These are phyloP conservation scores for Euphorbia peplus DNA, from an alignment of 345 rosid genomes.

Conservation along the genomic window DNA sequence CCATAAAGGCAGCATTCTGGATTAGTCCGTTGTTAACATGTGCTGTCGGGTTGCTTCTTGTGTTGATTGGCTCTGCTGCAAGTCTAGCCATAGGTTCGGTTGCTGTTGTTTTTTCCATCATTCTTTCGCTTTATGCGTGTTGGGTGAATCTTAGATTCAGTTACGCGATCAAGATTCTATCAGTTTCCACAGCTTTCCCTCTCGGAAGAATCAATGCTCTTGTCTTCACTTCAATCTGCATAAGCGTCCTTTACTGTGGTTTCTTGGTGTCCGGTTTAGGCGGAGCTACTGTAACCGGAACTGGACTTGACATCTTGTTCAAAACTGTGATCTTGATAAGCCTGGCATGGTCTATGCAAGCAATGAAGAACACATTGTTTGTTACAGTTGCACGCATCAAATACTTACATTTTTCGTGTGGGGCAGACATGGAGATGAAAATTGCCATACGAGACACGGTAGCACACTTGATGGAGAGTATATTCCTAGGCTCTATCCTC, in stretches of 20 bases:
- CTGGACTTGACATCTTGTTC: slow-evolving; percentile 48
- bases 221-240: slow-evolving; percentile 29
- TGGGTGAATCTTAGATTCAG: slow-evolving; percentile 65
- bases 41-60: slow-evolving; percentile 52
- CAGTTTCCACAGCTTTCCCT: slow-evolving; percentile 46
- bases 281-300: slow-evolving; percentile 63
- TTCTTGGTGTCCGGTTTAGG: slow-evolving; percentile 74
- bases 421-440: slow-evolving; percentile 46
- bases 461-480: slow-evolving; percentile 50
- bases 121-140: slow-evolving; percentile 59
- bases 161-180: slow-evolving; percentile 51
- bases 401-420: slow-evolving; percentile 46
- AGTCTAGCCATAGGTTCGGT: slow-evolving; percentile 49
- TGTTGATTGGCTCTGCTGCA: slow-evolving; percentile 43
- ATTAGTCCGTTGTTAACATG: slow-evolving; percentile 58
- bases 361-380: slow-evolving; percentile 53
- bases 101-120: slow-evolving; percentile 39
- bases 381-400: slow-evolving; percentile 58
- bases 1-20: slow-evolving; percentile 66
- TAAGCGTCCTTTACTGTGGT: slow-evolving; percentile 40
- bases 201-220: slow-evolving; percentile 40
- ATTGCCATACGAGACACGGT: slow-evolving; percentile 43
- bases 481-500: slow-evolving; percentile 62
- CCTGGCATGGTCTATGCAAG: slow-evolving; percentile 78
- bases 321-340: slow-evolving; percentile 50